Percentiles rank a stretch among this genome's conserved stretches.
Conservation (phyloP, 2,329 filamentous ascomycete genomes). For the Chrysoporthe cubensis region DNA sequence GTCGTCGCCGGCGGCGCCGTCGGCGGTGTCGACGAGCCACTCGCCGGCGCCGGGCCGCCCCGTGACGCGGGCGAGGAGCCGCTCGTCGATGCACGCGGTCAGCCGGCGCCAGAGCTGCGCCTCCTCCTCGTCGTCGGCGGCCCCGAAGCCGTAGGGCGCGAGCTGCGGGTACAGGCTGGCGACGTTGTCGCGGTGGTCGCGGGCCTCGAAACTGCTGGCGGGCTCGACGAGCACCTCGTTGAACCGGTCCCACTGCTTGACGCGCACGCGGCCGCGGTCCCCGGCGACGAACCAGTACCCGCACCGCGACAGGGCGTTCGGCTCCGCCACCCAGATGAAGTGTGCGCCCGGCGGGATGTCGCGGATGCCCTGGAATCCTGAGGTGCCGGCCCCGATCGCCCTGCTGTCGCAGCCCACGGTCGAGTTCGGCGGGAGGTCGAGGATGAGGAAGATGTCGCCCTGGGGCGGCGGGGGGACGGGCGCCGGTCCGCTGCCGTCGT, state of each 20-base stretch:
- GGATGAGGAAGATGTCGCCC: constrained; percentile 54
- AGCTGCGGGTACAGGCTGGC: constrained; percentile 45
- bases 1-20: constrained; percentile 52
- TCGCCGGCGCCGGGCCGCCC: constrained; percentile 43
- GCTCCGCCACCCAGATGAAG: constrained; percentile 62
- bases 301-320: constrained; percentile 52
- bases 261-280: constrained; percentile 41
- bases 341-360: constrained; percentile 60
- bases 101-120: constrained; percentile 55
- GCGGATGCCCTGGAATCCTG: constrained; percentile 54
- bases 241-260: constrained; percentile 60
- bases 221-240: constrained; percentile 59
- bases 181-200: constrained; percentile 48
- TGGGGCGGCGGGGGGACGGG: background rate
- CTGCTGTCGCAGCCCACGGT: constrained; percentile 58
- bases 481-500: background rate
- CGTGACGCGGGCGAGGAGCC: constrained; percentile 52
- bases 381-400: constrained; percentile 48
- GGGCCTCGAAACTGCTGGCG: constrained; percentile 47
- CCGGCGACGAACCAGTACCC: constrained; percentile 60
- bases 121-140: constrained; percentile 33
- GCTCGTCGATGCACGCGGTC: constrained; percentile 51
- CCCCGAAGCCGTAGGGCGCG: constrained; percentile 49
- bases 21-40: constrained; percentile 59
- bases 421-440: constrained; percentile 55